Base-by-base conservation (phyloP, 129 eudicot species). In the Ambrosia artemisiifolia region DNA sequence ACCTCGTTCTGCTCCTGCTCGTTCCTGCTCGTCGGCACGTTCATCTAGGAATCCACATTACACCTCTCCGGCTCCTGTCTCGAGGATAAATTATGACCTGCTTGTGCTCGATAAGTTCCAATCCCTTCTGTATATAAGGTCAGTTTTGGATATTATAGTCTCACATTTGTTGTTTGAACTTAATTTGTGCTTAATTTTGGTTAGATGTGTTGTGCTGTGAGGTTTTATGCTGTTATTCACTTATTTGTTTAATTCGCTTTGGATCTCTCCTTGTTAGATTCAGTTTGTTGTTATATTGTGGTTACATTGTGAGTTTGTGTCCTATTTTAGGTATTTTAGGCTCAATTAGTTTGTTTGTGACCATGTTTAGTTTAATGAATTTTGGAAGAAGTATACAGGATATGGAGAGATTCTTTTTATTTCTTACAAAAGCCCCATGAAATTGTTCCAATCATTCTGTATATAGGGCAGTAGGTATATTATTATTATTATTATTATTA, bases 211-310 rank as follows among this genome's bases (percentile, higher is more conserved):
- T 54, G 12, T 7, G 62, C 3, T 34, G 47, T 48, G 34, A 4
- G 28, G 1, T 74, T 63, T 13, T 49, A 47, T 3, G 62, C 70
- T 51, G 20, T 35, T 33, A 10, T 28, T 42, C 70, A 36, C 13
- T 35, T 33, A 10, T 28, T 42, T 43, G 79, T 46, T 62, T 19
- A 30, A 38, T 73, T 47, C 46, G 18, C 11, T 6, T 62, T 71
- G 82, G 82, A 78, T 78, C 82, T 63, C 82, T 53, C 0, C 1
- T 71, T 32, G 77, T 32, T 78, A 78, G 77, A 78, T 71, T 70
- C 71, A 60, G 28, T 24, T 24, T 24, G 28, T 24, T 43, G 55
- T 75, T 65, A 49, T 53, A 18, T 66, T 43, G 55, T 75, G 66
- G 62, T 53, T 54, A 9, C 73, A 55, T 66, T 75, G 53, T 44